Evolutionary conservation across 495 filamentous ascomycete genomes (phyloP).

Genomic region (Staphylotrichum longicolle): DNA sequence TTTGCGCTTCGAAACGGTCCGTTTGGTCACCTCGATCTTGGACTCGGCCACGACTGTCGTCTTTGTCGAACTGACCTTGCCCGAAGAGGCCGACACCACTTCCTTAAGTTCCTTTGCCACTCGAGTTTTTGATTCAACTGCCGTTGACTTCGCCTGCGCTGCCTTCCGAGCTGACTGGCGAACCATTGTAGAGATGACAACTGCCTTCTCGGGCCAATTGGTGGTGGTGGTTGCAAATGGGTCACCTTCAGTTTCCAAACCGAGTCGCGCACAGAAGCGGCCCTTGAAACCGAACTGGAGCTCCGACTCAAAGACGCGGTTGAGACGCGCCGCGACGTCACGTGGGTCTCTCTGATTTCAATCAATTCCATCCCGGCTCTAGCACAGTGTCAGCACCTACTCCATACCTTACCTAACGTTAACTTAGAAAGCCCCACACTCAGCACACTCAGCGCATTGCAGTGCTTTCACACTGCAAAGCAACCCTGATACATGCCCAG

Average conservation of each 20-base stretch:
- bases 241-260: not conserved
- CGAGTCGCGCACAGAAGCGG: not conserved
- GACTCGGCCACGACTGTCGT: conserved; percentile 13
- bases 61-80: conserved; percentile 8
- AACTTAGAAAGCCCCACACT: too few species aligned
- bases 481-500: too few species aligned
- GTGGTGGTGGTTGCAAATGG: not conserved
- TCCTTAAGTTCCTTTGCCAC: conserved; percentile 2
- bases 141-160: conserved; percentile 11
- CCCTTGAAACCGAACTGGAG: too few species aligned
- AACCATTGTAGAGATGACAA: conserved; percentile 1
- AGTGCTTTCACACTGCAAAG: too few species aligned
- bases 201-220: not conserved
- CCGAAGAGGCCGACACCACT: conserved; percentile 11
- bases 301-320: not conserved
- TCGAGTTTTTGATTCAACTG: not conserved
- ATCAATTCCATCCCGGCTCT: too few species aligned
- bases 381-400: too few species aligned
- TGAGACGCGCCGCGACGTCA: conserved; percentile 12
- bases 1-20: conserved; percentile 39
- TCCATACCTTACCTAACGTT: too few species aligned
- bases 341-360: not conserved
- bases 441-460: too few species aligned
- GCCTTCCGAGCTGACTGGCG: conserved; percentile 21
- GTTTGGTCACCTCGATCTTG: conserved; percentile 19